phyloP scores from a whole-genome alignment of 257 asterid species.

The Nicotiana attenuata region DNA sequence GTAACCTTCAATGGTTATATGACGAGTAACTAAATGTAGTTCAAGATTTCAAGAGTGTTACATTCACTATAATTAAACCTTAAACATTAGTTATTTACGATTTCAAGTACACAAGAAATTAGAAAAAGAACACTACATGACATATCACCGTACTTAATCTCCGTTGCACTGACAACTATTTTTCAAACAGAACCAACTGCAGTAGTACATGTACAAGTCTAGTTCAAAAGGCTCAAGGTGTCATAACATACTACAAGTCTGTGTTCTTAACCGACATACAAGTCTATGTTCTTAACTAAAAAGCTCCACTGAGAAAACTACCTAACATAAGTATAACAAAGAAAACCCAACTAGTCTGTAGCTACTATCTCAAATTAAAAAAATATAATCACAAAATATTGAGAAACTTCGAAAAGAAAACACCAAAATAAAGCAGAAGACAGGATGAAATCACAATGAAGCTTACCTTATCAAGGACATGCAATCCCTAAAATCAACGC shows the following conservation, averaged over 20 bases:
- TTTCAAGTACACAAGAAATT: neutral
- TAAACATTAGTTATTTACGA: neutral
- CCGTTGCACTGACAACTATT: neutral
- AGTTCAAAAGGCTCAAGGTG: conserved; percentile 8
- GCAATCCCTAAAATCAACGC: too few relatives aligned
- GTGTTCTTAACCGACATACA: neutral
- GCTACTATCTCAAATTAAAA: too few relatives aligned
- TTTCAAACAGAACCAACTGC: neutral
- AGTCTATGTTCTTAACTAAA: neutral
- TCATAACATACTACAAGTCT: neutral
- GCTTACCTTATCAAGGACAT: too few relatives aligned
- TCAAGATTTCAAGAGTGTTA: too few relatives aligned
- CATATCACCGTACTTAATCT: neutral
- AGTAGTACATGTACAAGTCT: neutral
- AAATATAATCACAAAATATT: too few relatives aligned
- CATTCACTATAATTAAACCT: neutral
- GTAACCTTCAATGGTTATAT: too few relatives aligned
- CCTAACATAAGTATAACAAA: neutral
- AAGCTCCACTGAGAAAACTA: neutral
- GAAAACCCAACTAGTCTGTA: neutral
- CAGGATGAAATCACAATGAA: too few relatives aligned
- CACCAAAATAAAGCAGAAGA: too few relatives aligned
- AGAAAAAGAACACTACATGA: neutral
- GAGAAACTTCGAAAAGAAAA: too few relatives aligned
- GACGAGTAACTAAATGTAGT: too few relatives aligned